Percentiles rank a stretch among this genome's conserved stretches.
These are phyloP conservation scores for Paramyrothecium sp. DNA, from an alignment of 2,329 filamentous ascomycete genomes.

Conservation along the genomic window DNA sequence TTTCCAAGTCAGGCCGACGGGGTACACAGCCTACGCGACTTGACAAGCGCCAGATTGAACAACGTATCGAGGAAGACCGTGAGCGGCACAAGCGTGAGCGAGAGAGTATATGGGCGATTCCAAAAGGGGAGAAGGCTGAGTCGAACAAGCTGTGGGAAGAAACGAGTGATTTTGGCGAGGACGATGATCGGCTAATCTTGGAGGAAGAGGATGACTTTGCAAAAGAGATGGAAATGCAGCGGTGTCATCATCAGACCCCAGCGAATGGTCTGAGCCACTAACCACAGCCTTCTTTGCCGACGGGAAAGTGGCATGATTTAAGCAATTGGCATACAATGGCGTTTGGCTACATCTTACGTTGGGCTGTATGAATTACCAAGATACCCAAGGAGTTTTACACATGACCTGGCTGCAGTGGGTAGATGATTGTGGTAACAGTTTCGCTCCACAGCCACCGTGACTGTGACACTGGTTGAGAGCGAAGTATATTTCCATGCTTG, in stretches of 20 bases:
- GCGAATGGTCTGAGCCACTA: slow-evolving; percentile 28
- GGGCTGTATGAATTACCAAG: slow-evolving; percentile 16
- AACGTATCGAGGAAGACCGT: slow-evolving; percentile 93
- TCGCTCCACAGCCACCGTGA: not conserved
- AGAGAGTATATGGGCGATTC: slow-evolving; percentile 91
- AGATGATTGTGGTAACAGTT: not conserved
- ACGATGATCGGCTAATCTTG: slow-evolving; percentile 73
- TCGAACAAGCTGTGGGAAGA: slow-evolving; percentile 84
- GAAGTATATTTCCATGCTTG: not conserved
- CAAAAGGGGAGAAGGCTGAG: slow-evolving; percentile 61
- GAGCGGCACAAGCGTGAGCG: slow-evolving; percentile 90
- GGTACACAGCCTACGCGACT: slow-evolving; percentile 39
- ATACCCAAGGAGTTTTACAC: slow-evolving; percentile 23
- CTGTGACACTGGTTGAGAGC: not conserved
- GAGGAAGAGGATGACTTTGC: slow-evolving; percentile 65
- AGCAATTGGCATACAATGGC: slow-evolving; percentile 20
- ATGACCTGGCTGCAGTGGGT: slow-evolving; percentile 3
- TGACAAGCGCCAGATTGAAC: slow-evolving; percentile 88
- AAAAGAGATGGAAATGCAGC: slow-evolving; percentile 37
- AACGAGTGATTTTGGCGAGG: slow-evolving; percentile 80
- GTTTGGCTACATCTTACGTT: slow-evolving; percentile 16
- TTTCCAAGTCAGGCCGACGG: slow-evolving; percentile 31
- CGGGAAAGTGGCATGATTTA: not conserved
- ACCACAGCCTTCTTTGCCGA: not conserved
- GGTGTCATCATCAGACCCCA: slow-evolving; percentile 35